Evolutionary conservation across 2,329 filamentous ascomycete species (phyloP).

Genomic region (Xylaria sp.): DNA sequence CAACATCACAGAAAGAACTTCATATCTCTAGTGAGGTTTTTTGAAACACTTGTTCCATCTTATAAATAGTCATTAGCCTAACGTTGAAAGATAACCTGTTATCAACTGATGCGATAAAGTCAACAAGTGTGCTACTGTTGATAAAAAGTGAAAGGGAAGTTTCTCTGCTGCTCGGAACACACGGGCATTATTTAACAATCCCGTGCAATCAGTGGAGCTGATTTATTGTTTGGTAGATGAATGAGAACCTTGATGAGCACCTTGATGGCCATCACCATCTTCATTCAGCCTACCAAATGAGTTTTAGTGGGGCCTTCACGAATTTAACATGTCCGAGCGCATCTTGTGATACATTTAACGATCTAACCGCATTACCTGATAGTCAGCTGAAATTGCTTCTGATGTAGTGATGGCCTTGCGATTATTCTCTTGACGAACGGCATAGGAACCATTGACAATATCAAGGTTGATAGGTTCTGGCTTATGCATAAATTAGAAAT

Average conservation of each 20-base stretch:
- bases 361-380: neutral
- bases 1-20: neutral
- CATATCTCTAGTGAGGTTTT: neutral
- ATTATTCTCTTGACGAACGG: neutral
- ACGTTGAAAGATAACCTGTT: neutral
- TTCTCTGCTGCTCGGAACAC: neutral
- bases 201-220: slow-evolving; percentile 5
- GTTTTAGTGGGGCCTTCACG: neutral
- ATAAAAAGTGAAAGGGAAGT: neutral
- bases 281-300: neutral
- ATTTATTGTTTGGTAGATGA: neutral
- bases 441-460: neutral
- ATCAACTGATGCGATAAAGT: neutral
- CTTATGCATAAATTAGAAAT: neutral
- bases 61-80: neutral
- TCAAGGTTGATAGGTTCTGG: neutral
- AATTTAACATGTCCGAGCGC: neutral
- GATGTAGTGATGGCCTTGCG: neutral
- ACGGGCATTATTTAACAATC: neutral
- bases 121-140: neutral
- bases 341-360: neutral
- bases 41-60: neutral
- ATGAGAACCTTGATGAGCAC: slow-evolving; percentile 19
- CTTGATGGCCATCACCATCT: slow-evolving; percentile 14
- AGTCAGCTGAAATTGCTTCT: neutral